Evolutionary conservation across 1,284 basidiomycete species (phyloP).

Genomic region (Rhodotorula sp.): DNA sequence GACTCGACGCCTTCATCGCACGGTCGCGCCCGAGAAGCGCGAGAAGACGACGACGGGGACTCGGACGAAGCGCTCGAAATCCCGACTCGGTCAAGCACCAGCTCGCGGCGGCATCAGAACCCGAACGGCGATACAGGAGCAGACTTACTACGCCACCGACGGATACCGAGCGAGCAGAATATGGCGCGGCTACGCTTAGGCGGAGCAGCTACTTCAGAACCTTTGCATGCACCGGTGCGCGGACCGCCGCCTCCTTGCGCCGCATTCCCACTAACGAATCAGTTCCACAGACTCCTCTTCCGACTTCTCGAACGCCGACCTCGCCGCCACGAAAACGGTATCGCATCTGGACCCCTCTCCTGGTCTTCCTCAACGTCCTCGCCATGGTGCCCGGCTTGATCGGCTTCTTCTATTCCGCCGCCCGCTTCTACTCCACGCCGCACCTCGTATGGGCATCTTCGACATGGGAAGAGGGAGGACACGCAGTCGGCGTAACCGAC

Average conservation of each 20-base stretch:
- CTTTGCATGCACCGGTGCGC: not conserved
- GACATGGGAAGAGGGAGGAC: constrained; percentile 11
- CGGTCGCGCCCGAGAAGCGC: not conserved
- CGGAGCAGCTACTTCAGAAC: too few species aligned
- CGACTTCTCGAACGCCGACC: not conserved
- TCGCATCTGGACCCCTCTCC: constrained; percentile 20
- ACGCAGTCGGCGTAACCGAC: constrained; percentile 15
- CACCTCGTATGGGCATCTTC: constrained; percentile 19
- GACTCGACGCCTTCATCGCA: not conserved
- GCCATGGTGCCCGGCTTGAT: constrained; percentile 37
- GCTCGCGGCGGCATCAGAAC: not conserved
- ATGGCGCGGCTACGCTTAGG: not conserved
- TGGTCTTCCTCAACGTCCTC: constrained; percentile 36
- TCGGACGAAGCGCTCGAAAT: constrained; percentile 14
- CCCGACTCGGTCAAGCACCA: not conserved
- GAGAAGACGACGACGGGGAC: not conserved
- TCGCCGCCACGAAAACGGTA: not conserved
- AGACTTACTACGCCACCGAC: not conserved
- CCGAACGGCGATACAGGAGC: not conserved
- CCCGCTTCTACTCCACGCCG: constrained; percentile 29
- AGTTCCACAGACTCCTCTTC: not conserved
- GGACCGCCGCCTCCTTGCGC: too few species aligned
- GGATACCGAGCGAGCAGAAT: not conserved
- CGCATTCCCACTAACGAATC: not conserved
- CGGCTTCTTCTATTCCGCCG: constrained; percentile 38